These are phyloP conservation scores for Boletus tomentosulus DNA, from an alignment of 768 basidiomycete genomes.

Conservation along the genomic window DNA sequence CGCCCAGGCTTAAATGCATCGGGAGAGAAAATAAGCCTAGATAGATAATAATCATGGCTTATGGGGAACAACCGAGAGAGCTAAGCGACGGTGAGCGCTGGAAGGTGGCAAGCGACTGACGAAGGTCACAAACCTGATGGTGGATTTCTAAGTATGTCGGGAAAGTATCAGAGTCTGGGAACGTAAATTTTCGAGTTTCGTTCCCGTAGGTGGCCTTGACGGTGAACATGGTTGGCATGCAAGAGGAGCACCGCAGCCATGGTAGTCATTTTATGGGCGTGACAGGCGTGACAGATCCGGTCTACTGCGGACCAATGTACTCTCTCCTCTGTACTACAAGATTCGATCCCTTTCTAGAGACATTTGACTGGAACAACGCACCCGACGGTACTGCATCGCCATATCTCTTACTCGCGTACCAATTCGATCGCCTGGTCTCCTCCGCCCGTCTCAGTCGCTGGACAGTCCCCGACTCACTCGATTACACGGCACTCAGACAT, in stretches of 20 bases:
- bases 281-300: constrained; percentile 17
- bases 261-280: constrained; percentile 11
- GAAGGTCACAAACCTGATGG: constrained; percentile 48
- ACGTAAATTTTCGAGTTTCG: constrained; percentile 67
- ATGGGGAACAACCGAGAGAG: constrained; percentile 69
- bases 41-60: constrained; percentile 55
- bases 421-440: constrained; percentile 53
- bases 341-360: constrained; percentile 49
- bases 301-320: constrained; percentile 20
- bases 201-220: constrained; percentile 73
- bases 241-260: constrained; percentile 14
- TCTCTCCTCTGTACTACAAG: constrained; percentile 49
- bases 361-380: constrained; percentile 55
- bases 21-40: constrained; percentile 67
- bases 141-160: constrained; percentile 61
- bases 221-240: constrained; percentile 53
- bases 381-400: constrained; percentile 46
- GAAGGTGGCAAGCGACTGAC: background rate
- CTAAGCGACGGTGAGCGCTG: constrained; percentile 37
- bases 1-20: constrained; percentile 49
- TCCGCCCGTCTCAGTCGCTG: constrained; percentile 53
- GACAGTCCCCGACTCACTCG: constrained; percentile 34
- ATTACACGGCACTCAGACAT: constrained; percentile 37
- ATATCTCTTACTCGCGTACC: constrained; percentile 58
- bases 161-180: constrained; percentile 47